Conservation (phyloP, 805 yeast genomes). For the Suhomyces xylopsoci region DNA sequence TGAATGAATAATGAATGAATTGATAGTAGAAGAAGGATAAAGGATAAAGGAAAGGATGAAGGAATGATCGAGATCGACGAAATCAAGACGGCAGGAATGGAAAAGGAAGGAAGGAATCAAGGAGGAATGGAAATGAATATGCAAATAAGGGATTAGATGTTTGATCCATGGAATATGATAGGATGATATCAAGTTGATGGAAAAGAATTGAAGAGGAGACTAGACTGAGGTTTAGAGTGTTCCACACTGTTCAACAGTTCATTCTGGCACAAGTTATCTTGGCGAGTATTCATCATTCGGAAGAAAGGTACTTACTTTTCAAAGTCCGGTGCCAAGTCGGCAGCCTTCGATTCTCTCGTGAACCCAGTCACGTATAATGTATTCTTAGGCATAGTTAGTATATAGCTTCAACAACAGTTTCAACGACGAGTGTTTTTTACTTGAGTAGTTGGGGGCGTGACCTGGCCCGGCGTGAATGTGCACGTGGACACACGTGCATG, state of each 20-base stretch:
- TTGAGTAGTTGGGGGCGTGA: not conserved
- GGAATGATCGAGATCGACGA: not conserved
- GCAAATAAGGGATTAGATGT: not conserved
- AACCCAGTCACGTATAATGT: conserved; percentile 61
- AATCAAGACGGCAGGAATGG: not conserved
- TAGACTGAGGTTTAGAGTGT: not conserved
- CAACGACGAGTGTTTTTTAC: not conserved
- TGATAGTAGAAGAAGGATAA: conserved; percentile 1
- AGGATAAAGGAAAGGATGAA: not conserved
- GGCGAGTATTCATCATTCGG: not conserved
- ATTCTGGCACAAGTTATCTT: not conserved
- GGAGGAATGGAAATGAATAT: not conserved
- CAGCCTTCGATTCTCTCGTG: conserved; percentile 50
- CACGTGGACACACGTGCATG: not conserved
- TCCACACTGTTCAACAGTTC: not conserved
- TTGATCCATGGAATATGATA: not conserved
- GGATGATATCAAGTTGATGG: not conserved
- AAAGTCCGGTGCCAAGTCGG: conserved; percentile 56
- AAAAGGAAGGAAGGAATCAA: not conserved
- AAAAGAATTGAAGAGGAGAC: not conserved
- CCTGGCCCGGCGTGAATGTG: not conserved
- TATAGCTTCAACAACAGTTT: not conserved
- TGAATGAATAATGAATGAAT: conserved; percentile 1
- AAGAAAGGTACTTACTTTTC: conserved; percentile 48
- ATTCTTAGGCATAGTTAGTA: conserved; percentile 36